Evolutionary conservation across 352 stramenopile genomes (phyloP).

Genomic region (Aphanomyces cochlioides): DNA sequence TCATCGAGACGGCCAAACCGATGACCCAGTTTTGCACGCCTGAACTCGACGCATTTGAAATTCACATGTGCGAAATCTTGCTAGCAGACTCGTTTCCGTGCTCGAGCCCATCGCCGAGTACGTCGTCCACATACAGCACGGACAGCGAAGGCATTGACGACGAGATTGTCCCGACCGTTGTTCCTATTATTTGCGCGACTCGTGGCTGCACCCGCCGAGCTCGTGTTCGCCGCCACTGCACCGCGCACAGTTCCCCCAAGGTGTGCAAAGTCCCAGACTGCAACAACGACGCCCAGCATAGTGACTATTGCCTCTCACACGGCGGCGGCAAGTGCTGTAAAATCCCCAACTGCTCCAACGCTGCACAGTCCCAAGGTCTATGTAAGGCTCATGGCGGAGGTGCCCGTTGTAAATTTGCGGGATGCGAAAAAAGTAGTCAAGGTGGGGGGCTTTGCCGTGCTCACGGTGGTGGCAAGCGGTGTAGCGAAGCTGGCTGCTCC

Average conservation of each 20-base stretch:
- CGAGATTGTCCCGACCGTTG: neutral
- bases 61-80: neutral
- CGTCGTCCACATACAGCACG: neutral
- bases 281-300: constrained; percentile 70
- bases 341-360: constrained; percentile 51
- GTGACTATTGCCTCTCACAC: constrained; percentile 73
- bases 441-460: constrained; percentile 60
- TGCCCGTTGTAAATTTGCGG: constrained; percentile 16
- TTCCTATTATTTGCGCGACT: neutral
- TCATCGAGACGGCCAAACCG: neutral
- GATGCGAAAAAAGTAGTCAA: constrained; percentile 43
- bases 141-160: neutral
- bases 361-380: constrained; percentile 60
- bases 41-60: neutral
- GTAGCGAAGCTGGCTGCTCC: constrained; percentile 59
- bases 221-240: neutral
- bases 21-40: neutral
- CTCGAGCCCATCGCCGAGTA: neutral
- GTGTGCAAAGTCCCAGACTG: constrained; percentile 70
- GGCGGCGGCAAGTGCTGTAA: constrained; percentile 66
- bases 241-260: neutral
- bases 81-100: neutral
- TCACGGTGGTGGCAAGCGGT: constrained; percentile 75
- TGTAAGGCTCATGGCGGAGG: constrained; percentile 76
- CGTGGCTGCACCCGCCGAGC: neutral